Conservation (phyloP, 2,329 filamentous ascomycete genomes). For the Fusarium subtropicale region DNA sequence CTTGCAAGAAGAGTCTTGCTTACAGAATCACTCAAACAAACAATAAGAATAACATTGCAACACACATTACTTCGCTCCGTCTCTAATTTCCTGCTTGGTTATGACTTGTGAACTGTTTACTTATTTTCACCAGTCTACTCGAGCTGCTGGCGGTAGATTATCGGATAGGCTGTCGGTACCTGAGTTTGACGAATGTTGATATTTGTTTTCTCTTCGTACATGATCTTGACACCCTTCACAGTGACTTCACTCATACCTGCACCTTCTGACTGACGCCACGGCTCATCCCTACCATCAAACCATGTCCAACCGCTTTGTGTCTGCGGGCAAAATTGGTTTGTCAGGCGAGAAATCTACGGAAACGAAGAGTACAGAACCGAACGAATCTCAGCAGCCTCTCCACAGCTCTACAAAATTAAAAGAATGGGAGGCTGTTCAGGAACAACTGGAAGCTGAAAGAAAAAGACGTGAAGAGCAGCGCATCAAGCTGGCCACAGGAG, state of each 20-base stretch:
- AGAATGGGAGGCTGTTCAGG: conserved; percentile 74
- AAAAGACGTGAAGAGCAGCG: conserved; percentile 64
- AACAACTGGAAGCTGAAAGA: conserved; percentile 71
- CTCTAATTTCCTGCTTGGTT: not conserved
- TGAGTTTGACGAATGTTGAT: not conserved
- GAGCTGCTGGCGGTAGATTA: conserved; percentile 20
- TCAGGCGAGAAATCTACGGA: conserved; percentile 44
- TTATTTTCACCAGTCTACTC: not conserved
- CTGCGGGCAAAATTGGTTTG: conserved; percentile 61
- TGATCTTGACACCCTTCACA: not conserved
- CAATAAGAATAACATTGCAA: conserved; percentile 3
- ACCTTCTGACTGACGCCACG: not conserved
- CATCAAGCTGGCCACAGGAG: conserved; percentile 55
- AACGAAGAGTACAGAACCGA: conserved; percentile 11
- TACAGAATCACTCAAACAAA: not conserved
- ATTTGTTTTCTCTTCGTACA: not conserved
- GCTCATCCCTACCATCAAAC: not conserved
- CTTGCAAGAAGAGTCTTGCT: not conserved
- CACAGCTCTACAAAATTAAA: conserved; percentile 45
- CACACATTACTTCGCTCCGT: not conserved
- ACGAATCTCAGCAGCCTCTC: conserved; percentile 28
- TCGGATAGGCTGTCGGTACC: conserved; percentile 11
- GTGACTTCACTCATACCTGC: not conserved
- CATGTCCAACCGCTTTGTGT: conserved; percentile 69
- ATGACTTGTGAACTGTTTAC: not conserved